Base-by-base conservation (phyloP, 108 stramenopile species). In the Discostella stelligeroides region DNA sequence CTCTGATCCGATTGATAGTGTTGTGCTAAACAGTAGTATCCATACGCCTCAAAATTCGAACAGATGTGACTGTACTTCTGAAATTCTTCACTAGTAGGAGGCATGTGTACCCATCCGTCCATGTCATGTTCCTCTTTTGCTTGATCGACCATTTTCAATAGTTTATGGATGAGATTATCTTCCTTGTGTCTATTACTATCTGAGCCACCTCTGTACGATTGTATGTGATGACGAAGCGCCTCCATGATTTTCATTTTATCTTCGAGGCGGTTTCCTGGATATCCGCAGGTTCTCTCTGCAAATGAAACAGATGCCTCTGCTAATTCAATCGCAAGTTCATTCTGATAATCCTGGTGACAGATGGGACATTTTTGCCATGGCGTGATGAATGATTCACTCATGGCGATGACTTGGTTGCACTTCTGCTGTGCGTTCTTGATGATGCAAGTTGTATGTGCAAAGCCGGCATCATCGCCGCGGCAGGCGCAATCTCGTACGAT, bases 401-500 rank as follows among this genome's bases (percentile, higher is more conserved):
- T n/a, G n/a, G n/a, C n/a, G n/a, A n/a, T 9, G 20, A 18, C 15
- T 14, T 50, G 50, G 18, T 63, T 53, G 43, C 60, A 39, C 29
- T 68, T 40, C 12, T 39, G 39, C 39, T 61, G 21, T 15, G 49
- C 62, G 7, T 71, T 27, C 46, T 71, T 8, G 24, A 65, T 46
- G 29, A 71, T 53, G 47, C 70, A 71, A 2, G 63, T 53, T 1
- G 29, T 23, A 53, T 71, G 43, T 4, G 43, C 43, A 45, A 45
- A 45, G 15, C 43, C 43, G 2, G 43, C 13, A n/a, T 13, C 17
- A 11, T n/a, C n/a, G 24, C 67, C 67, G 5, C 67, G 40, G 60
- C 67, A 68, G 7, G 67, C 39, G 17, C 67, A 68, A 27, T 68
- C 57, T 0, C 67, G 40, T 1, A 40, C 30, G 23, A 68, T n/a